These are phyloP conservation scores for Dioscorea alata DNA, from an alignment of 106 monocot genomes.

Conservation along the genomic window DNA sequence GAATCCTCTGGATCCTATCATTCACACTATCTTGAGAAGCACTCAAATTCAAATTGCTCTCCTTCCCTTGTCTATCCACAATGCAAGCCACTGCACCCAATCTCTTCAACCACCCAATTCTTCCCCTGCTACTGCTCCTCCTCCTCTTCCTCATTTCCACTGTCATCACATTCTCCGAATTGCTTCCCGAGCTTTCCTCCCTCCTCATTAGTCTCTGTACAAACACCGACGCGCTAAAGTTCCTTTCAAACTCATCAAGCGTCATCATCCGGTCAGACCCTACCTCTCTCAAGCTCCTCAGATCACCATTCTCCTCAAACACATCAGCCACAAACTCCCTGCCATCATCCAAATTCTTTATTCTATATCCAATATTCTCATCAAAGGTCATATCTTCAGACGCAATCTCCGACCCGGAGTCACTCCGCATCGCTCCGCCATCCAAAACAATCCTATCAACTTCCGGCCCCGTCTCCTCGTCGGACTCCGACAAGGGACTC, in stretches of 20 bases:
- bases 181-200: conserved; percentile 20
- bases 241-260: conserved; percentile 22
- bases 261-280: conserved; percentile 22
- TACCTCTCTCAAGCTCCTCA: conserved; percentile 21
- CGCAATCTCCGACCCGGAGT: conserved; percentile 14
- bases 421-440: conserved; percentile 22
- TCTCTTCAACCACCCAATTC: conserved; percentile 50
- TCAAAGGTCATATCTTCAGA: conserved; percentile 18
- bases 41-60: conserved; percentile 3
- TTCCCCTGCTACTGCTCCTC: conserved; percentile 29
- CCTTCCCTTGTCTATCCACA: conserved; percentile 31
- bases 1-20: background rate
- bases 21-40: conserved; percentile 8
- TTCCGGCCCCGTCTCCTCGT: conserved; percentile 1
- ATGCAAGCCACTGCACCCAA: conserved; percentile 52
- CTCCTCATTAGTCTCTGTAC: conserved; percentile 34
- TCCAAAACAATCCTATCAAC: conserved; percentile 14
- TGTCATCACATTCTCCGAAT: background rate
- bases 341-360: conserved; percentile 51
- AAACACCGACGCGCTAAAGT: conserved; percentile 31
- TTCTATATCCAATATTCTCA: conserved; percentile 12
- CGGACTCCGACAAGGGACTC: background rate
- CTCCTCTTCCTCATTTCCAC: conserved; percentile 9
- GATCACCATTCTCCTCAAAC: conserved; percentile 17
- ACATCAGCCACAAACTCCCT: conserved; percentile 21